Base-by-base conservation (phyloP, 2,329 filamentous ascomycete species). In the Clathrospora elynae region DNA sequence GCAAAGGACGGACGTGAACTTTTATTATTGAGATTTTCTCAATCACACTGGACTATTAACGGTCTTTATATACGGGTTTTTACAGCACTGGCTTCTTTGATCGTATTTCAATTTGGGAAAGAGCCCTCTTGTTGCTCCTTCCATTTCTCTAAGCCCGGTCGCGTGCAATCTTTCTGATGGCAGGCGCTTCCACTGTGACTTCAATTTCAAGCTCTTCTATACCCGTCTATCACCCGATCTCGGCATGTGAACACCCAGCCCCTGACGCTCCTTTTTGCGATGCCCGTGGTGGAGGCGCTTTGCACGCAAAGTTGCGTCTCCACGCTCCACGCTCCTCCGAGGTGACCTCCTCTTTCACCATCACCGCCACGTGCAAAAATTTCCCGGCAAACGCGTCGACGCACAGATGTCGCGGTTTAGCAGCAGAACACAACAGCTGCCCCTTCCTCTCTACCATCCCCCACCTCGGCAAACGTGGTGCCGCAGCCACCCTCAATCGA, bases 341-440 rank as follows among this genome's bases (percentile, higher is more conserved):
- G n/a, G n/a, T n/a, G 41, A 35, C 31, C 24, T 28, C 31, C 33
- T 31, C 46, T 26, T 55, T 53, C 51, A 49, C 49, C 26, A 10
- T 46, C 36, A 49, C 38, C 26, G 25, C 31, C 32, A 29, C 8
- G 17, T 11, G 22, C 22, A 24, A 24, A 24, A 24, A 24, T 32
- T 13, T 5, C 11, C 7, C 18, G 16, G 18, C 22, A 42, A 16
- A 31, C 9, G 23, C 12, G 24, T 22, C 29, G 24, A 28, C 35
- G 42, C 32, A 4, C 34, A 29, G 2, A 37, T n/a, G 10, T 33
- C 30, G 23, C 31, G 12, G 26, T 44, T 17, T 29, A 14, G 32
- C 20, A 28, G 19, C 31, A 45, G 14, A 44, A 39, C 40, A 20
- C 17, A 35, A 29, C 20, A 13, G 7, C 36, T 16, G 19, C 11